Conservation (phyloP, 257 asterid genomes). For the Coffea canephora region DNA sequence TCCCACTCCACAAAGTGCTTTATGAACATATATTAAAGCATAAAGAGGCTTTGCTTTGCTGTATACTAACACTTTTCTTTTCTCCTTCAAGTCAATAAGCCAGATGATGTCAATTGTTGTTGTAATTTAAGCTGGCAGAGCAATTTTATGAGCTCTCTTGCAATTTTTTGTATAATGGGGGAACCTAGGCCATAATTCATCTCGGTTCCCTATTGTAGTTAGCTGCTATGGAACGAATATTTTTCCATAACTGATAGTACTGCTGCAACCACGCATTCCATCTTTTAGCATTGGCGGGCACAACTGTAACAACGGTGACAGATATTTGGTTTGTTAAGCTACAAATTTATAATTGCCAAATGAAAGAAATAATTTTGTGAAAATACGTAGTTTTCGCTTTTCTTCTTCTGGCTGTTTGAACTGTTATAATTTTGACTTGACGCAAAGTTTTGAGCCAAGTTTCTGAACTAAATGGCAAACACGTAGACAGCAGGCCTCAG, state of each 20-base stretch:
- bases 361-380: too few relatives aligned
- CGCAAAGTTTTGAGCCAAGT: too few relatives aligned
- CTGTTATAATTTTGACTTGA: too few relatives aligned
- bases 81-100: conserved; percentile 2
- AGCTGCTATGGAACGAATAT: neutral
- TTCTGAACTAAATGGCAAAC: too few relatives aligned
- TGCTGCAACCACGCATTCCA: too few relatives aligned
- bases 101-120: neutral
- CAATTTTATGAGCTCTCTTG: conserved; percentile 9
- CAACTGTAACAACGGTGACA: too few relatives aligned
- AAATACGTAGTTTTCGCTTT: too few relatives aligned
- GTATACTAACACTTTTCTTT: neutral
- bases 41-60: neutral
- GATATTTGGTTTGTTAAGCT: too few relatives aligned
- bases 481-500: too few relatives aligned
- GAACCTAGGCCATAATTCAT: neutral
- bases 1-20: conserved; percentile 45
- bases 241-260: neutral
- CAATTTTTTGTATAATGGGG: neutral
- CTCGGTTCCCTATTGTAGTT: neutral
- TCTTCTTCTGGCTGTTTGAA: too few relatives aligned
- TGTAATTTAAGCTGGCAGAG: neutral
- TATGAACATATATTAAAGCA: conserved; percentile 13
- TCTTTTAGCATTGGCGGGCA: too few relatives aligned
- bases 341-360: too few relatives aligned